Evolutionary conservation across 768 basidiomycete genomes (phyloP).

Genomic region (Leccinum arenicola): DNA sequence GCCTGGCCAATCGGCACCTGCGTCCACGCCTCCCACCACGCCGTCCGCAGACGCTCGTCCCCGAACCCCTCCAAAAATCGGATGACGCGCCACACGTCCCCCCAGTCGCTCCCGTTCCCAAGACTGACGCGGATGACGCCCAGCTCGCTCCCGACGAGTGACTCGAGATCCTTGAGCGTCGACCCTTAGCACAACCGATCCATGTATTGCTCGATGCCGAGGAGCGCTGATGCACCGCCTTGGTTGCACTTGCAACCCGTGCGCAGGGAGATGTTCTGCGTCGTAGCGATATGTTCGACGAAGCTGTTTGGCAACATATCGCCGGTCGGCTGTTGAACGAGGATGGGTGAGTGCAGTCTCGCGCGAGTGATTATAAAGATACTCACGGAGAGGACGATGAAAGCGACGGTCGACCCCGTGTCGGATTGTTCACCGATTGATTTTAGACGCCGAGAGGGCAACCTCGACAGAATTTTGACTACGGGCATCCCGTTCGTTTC

Average conservation of each 20-base stretch:
- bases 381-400: constrained; percentile 64
- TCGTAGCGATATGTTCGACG: constrained; percentile 66
- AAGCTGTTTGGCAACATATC: constrained; percentile 70
- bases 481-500: constrained; percentile 58
- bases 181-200: constrained; percentile 53
- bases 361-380: background rate
- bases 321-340: constrained; percentile 50
- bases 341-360: constrained; percentile 1
- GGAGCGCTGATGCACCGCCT: constrained; percentile 71
- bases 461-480: constrained; percentile 63
- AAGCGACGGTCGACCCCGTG: constrained; percentile 58
- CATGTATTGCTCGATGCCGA: constrained; percentile 69
- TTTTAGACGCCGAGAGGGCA: constrained; percentile 51
- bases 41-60: constrained; percentile 33
- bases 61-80: constrained; percentile 48
- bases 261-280: constrained; percentile 66
- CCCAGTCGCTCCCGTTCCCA: constrained; percentile 76
- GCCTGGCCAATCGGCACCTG: constrained; percentile 34
- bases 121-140: constrained; percentile 77
- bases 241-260: constrained; percentile 91
- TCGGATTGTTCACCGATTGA: constrained; percentile 65
- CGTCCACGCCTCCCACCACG: constrained; percentile 42
- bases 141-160: constrained; percentile 58
- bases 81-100: constrained; percentile 63
- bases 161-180: constrained; percentile 61